Percentiles rank a stretch among this genome's conserved stretches.
These are phyloP conservation scores for Candida pini DNA, from an alignment of 805 yeast species.

Conservation along the genomic window DNA sequence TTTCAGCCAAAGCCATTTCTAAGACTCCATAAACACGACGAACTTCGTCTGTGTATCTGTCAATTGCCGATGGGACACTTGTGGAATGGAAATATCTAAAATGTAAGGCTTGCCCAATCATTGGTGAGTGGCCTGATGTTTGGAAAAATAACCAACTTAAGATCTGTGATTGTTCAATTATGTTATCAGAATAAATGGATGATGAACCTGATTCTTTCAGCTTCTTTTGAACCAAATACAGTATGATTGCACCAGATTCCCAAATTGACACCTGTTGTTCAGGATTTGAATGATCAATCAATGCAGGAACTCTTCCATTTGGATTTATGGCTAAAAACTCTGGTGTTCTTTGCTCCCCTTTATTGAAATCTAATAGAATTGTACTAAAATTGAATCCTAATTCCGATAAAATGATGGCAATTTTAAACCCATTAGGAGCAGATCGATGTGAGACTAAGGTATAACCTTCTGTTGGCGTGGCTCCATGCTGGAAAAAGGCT, in stretches of 20 bases:
- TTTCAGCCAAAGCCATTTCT: conserved; percentile 91
- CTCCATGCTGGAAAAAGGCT: conserved; percentile 53
- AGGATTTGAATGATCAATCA: conserved; percentile 72
- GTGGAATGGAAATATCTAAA: conserved; percentile 86
- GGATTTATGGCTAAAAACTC: conserved; percentile 93
- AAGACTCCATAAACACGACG: conserved; percentile 89
- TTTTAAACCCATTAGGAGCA: conserved; percentile 95
- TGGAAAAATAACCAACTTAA: conserved; percentile 90
- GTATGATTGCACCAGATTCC: conserved; percentile 92
- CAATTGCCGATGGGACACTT: conserved; percentile 83
- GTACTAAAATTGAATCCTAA: conserved; percentile 75
- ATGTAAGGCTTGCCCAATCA: conserved; percentile 96
- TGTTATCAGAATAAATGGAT: conserved; percentile 72
- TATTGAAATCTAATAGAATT: conserved; percentile 77
- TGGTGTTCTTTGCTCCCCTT: conserved; percentile 89
- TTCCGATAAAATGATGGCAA: conserved; percentile 84
- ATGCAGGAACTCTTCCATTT: conserved; percentile 91
- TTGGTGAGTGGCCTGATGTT: conserved; percentile 97
- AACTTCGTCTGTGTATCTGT: conserved; percentile 87
- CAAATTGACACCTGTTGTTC: conserved; percentile 73
- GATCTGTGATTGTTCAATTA: conserved; percentile 78
- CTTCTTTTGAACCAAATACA: conserved; percentile 70
- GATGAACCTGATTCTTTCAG: conserved; percentile 60
- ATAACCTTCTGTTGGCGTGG: conserved; percentile 75
- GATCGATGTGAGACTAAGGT: conserved; percentile 78